Evolutionary conservation across 2,329 filamentous ascomycete species (phyloP).

Genomic region (Phoma herbarum): DNA sequence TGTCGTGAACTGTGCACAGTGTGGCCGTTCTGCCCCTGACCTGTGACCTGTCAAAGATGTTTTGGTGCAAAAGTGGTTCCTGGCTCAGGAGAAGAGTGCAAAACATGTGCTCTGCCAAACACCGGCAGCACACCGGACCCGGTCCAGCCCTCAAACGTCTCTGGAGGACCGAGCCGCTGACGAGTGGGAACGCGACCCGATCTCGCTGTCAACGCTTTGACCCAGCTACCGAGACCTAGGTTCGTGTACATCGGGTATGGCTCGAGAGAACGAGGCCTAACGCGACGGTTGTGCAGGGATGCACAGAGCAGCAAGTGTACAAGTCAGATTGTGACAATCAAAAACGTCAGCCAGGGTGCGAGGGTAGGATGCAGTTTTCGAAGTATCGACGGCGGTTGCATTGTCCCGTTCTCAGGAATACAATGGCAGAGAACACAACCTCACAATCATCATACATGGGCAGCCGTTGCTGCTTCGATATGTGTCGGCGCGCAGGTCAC

Average conservation of each 20-base stretch:
- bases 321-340: constrained; percentile 15
- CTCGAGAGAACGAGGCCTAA: constrained; percentile 11
- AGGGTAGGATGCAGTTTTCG: constrained; percentile 2
- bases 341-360: constrained; percentile 4
- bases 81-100: constrained; percentile 10
- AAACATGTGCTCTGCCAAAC: constrained; percentile 8
- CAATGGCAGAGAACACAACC: not conserved
- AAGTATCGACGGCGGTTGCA: not conserved
- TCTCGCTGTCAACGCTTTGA: constrained; percentile 17
- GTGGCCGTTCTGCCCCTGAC: not conserved
- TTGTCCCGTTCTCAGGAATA: not conserved
- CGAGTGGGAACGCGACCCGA: constrained; percentile 22
- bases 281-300: constrained; percentile 12
- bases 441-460: not conserved
- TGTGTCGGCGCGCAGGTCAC: not conserved
- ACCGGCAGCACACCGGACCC: constrained; percentile 3
- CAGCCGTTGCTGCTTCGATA: not conserved
- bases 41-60: not conserved
- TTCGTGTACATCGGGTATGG: constrained; percentile 15
- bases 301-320: constrained; percentile 18
- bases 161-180: constrained; percentile 20
- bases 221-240: constrained; percentile 16
- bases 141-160: constrained; percentile 17
- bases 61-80: not conserved
- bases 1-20: constrained; percentile 2